Evolutionary conservation across 768 basidiomycete species (phyloP), one percentile per base, ranked within the genome.

Genomic region (Kwoniella dejecticola): DNA sequence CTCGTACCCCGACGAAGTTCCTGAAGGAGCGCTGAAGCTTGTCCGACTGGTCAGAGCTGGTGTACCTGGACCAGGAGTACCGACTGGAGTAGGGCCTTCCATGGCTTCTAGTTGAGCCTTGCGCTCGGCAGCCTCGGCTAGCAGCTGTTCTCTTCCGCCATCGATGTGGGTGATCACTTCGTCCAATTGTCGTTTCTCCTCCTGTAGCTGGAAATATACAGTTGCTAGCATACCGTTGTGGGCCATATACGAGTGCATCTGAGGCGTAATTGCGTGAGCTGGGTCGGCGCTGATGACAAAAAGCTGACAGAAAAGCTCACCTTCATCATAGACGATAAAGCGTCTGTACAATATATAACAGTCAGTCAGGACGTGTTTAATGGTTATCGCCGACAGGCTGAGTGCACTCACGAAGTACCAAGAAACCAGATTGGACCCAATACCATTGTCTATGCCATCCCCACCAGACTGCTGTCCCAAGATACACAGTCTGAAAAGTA

Each of bases 381-480:
- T n/a, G n/a, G n/a, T n/a, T n/a, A n/a, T 36, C 19, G 10, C 19
- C 12, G 11, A 42, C 12, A 42, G 41, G 33, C 23, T 33, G 1
- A 33, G 17, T 15, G 1, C 13, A 74, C 77, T 73, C 60, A 78
- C 77, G 79, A 2, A 80, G 60, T 0, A 78, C 77, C 26, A 80
- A 62, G 64, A 77, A 79, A 7, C 79, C 79, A n/a, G 74, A 67
- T 75, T 97, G 94, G 4, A 97, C 94, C 94, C 94, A 97, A 33
- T 91, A 92, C 94, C 94, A 97, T 70, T 92, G 84, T 52, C 92
- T 80, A 67, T 94, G 87, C 75, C 90, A 94, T 0, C 93, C 96
- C 93, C 94, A 97, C 45, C 83, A 86, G 30, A 98, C 83, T 2
- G 89, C 88, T 10, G 82, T 80, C 40, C 83, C 83, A n/a, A 98